A percentile compares a stretch with the other conserved stretches of the same genome.
Evolutionary conservation across 2,329 filamentous ascomycete species (phyloP).

Genomic region (Basipetospora chlamydospora): DNA sequence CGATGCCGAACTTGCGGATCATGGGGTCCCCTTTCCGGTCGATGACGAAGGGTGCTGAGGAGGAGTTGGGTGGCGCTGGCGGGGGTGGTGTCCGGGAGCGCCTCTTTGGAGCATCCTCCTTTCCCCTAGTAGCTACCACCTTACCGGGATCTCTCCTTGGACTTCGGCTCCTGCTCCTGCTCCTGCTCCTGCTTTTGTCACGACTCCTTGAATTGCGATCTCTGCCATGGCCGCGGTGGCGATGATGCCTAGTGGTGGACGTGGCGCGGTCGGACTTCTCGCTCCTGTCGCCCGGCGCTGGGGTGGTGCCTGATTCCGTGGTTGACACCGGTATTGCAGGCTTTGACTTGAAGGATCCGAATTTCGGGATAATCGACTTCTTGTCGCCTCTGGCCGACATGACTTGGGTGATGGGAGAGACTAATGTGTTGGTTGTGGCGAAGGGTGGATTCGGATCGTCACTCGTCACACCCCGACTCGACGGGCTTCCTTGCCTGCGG

Average conservation of each 20-base stretch:
- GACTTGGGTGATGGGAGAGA: slow-evolving; percentile 1
- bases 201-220: slow-evolving; percentile 1
- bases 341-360: slow-evolving; percentile 51
- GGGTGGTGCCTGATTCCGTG: no score
- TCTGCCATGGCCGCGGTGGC: not conserved
- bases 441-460: not conserved
- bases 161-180: not conserved
- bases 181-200: not conserved
- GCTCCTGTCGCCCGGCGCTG: not conserved
- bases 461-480: no score
- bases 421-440: not conserved
- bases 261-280: not conserved
- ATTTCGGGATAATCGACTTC: slow-evolving; percentile 43
- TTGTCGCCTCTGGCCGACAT: slow-evolving; percentile 16
- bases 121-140: not conserved
- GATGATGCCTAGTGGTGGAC: no score
- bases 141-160: not conserved
- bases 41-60: slow-evolving; percentile 31
- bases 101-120: not conserved
- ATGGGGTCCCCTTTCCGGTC: slow-evolving; percentile 67
- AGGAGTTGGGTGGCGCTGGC: not conserved
- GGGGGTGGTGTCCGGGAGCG: not conserved
- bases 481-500: no score
- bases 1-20: slow-evolving; percentile 57
- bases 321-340: not conserved